Percentiles rank a stretch among this genome's conserved stretches.
phyloP scores from a whole-genome alignment of 2,329 filamentous ascomycete genomes.

The Huntiella savannae region DNA sequence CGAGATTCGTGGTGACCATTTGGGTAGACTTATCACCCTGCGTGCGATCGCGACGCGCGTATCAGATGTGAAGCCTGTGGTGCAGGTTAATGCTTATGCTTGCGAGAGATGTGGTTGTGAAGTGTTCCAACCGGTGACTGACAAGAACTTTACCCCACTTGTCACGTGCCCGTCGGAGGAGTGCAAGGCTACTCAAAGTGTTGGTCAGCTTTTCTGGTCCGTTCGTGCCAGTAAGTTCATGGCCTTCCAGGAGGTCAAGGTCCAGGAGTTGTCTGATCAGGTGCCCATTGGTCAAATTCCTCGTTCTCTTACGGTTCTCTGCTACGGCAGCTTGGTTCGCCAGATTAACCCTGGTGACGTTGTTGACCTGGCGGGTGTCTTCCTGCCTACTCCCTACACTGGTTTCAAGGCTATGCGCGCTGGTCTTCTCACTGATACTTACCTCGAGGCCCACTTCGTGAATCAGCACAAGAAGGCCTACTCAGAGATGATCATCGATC shows the following conservation, averaged over 20 bases:
- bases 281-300: slow-evolving; percentile 97
- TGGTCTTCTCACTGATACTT: slow-evolving; percentile 91
- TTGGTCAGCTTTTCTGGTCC: slow-evolving; percentile 82
- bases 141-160: slow-evolving; percentile 78
- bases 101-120: slow-evolving; percentile 93
- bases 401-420: slow-evolving; percentile 95
- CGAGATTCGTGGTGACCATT: slow-evolving; percentile 78
- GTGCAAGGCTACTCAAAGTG: slow-evolving; percentile 76
- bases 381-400: slow-evolving; percentile 94
- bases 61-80: slow-evolving; percentile 90
- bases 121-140: slow-evolving; percentile 87
- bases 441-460: slow-evolving; percentile 83
- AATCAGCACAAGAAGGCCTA: slow-evolving; percentile 97
- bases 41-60: slow-evolving; percentile 88
- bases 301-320: slow-evolving; percentile 72
- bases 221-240: slow-evolving; percentile 94
- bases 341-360: slow-evolving; percentile 87
- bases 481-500: slow-evolving; percentile 73
- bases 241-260: slow-evolving; percentile 95
- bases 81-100: slow-evolving; percentile 95
- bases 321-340: slow-evolving; percentile 69
- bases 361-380: slow-evolving; percentile 85
- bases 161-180: slow-evolving; percentile 76
- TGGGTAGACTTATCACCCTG: slow-evolving; percentile 84
- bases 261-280: slow-evolving; percentile 98